Conservation (phyloP, 1,284 basidiomycete species). For the Ganoderma multipileum region DNA sequence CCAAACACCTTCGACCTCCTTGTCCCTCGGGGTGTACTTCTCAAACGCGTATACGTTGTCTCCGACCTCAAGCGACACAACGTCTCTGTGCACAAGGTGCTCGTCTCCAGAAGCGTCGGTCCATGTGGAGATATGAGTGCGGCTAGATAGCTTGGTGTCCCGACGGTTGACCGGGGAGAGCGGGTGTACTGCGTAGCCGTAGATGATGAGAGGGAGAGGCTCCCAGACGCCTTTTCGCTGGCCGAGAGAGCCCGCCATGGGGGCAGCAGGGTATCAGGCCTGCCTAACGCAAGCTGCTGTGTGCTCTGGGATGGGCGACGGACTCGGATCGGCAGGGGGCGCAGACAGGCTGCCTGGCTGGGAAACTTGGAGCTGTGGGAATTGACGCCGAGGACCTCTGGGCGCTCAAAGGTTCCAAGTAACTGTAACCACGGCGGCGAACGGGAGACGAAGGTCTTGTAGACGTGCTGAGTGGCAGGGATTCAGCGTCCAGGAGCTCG, state of each 20-base stretch:
- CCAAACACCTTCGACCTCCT: constrained; percentile 83
- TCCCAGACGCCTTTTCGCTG: constrained; percentile 68
- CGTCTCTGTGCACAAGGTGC: constrained; percentile 68
- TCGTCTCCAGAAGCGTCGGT: constrained; percentile 76
- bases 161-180: constrained; percentile 70
- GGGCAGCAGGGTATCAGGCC: constrained; percentile 17
- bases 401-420: background rate
- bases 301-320: constrained; percentile 8
- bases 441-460: background rate
- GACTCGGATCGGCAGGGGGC: constrained; percentile 6
- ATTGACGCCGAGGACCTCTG: constrained; percentile 5
- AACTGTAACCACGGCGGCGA: background rate
- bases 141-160: constrained; percentile 70
- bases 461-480: background rate
- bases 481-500: background rate
- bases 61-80: constrained; percentile 87
- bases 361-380: constrained; percentile 3
- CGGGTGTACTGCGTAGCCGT: constrained; percentile 84
- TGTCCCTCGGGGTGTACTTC: constrained; percentile 77
- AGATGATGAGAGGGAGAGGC: constrained; percentile 80
- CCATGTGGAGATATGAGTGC: constrained; percentile 69
- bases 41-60: constrained; percentile 98
- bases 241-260: constrained; percentile 30
- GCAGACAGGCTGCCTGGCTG: background rate
- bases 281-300: constrained; percentile 5